These are phyloP conservation scores for Chytriomyces sp. DNA, from an alignment of 192 early-diverging fungal species.

Conservation along the genomic window DNA sequence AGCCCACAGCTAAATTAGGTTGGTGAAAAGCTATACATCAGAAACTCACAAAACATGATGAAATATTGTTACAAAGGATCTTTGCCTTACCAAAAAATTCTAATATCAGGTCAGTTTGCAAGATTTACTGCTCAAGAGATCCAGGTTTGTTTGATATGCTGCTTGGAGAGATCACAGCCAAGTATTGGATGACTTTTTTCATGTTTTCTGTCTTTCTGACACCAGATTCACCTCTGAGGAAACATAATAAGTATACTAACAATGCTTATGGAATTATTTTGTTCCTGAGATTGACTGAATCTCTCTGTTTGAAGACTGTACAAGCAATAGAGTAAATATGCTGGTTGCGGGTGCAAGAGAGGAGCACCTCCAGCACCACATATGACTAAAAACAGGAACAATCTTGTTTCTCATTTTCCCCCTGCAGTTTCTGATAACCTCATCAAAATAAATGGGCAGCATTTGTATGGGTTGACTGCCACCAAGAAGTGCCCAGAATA, in stretches of 20 bases:
- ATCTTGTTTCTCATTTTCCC: slow-evolving; percentile 51
- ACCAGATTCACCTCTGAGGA: slow-evolving; percentile 88
- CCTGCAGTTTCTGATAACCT: slow-evolving; percentile 70
- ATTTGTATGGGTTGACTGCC: slow-evolving; percentile 96
- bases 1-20: slow-evolving; percentile 15
- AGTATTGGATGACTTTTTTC: slow-evolving; percentile 98
- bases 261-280: too few relatives aligned
- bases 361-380: background rate
- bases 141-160: slow-evolving; percentile 52
- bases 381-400: slow-evolving; percentile 35
- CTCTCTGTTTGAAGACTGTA: slow-evolving; percentile 84
- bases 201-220: slow-evolving; percentile 99
- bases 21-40: too few relatives aligned
- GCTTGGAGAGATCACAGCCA: slow-evolving; percentile 80
- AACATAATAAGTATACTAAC: too few relatives aligned
- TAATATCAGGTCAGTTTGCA: slow-evolving; percentile 95
- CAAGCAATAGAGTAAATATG: slow-evolving; percentile 96
- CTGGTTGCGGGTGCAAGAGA: too few relatives aligned
- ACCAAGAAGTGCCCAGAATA: slow-evolving; percentile 99
- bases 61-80: slow-evolving; percentile 98
- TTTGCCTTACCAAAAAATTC: slow-evolving; percentile 99
- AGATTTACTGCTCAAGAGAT: slow-evolving; percentile 85
- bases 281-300: slow-evolving; percentile 98
- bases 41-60: slow-evolving; percentile 85
- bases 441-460: slow-evolving; percentile 86